Base-by-base conservation (phyloP, 352 stramenopile genomes). In the Phytophthora pistaciae region DNA sequence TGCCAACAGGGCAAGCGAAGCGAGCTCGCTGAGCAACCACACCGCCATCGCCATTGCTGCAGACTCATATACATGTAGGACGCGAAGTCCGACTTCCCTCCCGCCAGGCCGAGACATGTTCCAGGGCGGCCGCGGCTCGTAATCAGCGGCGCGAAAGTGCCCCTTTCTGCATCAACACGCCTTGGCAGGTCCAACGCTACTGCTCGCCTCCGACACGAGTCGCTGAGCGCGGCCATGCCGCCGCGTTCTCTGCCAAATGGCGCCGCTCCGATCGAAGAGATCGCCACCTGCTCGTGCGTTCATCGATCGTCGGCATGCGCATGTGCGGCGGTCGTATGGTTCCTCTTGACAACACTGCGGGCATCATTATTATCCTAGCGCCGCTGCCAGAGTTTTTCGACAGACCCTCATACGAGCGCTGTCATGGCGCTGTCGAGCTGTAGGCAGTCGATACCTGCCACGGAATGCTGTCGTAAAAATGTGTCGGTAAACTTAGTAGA, bases 81-180 rank as follows among this genome's bases (percentile, higher is more conserved):
- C 46, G 10, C 9, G 5, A 62, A 16, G 56, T 62, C 36, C 21
- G 56, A 62, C 56, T 21, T 46, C 18, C 40, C 40, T 48, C 31
- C 9, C 29, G 29, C 29, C 13, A 44, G 36, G 36, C 13, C 48
- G 60, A 14, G 60, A 67, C 50, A 67, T 67, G 33, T 44, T 44
- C 11, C 38, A 44, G 38, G 10, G 5, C 38, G 38, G 29, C 48
- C n/a, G 20, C 27, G 38, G 49, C 9, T 60, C 60, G 60, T 66
- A 59, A 66, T 66, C 60, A 66, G 20, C 36, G 10, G 50, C 13
- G 21, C 49, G 21, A 31, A 31, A 20, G 33, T 42, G 27, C 27
- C 7, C 20, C n/a, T 27, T 27, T 27, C 25, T 27, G 25, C 25
- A 3, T 27, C 25, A 27, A 27, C 25, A 27, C 25, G 25, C 25